Percentiles rank a stretch among this genome's conserved stretches.
Evolutionary conservation across 2,329 filamentous ascomycete genomes (phyloP).

Genomic region (Aspergillus quadricinctus): DNA sequence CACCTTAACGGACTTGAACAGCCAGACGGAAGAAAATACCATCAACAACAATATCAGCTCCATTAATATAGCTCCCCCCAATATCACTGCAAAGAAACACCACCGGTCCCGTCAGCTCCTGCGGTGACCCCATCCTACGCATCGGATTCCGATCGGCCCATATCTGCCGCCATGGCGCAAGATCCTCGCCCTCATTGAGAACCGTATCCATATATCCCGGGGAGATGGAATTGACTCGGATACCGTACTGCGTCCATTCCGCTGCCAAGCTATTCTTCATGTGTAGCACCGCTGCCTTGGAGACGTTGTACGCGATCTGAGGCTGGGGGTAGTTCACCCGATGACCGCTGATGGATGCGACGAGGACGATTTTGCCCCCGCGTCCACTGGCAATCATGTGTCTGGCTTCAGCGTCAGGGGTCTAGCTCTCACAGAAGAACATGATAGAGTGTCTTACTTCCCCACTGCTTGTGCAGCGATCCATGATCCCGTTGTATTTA

Average conservation of each 20-base stretch:
- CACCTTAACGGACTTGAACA: neutral
- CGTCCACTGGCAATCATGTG: constrained; percentile 50
- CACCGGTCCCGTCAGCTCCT: constrained; percentile 60
- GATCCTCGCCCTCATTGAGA: constrained; percentile 60
- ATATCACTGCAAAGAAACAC: constrained; percentile 56
- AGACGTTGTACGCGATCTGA: constrained; percentile 66
- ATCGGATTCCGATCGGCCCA: constrained; percentile 60
- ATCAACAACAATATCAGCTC: constrained; percentile 62
- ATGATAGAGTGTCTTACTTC: constrained; percentile 24
- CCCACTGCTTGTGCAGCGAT: constrained; percentile 63
- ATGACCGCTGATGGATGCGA: constrained; percentile 64
- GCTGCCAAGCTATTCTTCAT: constrained; percentile 63
- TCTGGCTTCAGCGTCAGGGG: constrained; percentile 15
- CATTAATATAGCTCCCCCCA: constrained; percentile 65
- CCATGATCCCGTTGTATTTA: constrained; percentile 68
- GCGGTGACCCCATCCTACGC: constrained; percentile 60
- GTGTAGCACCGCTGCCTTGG: constrained; percentile 62
- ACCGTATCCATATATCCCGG: constrained; percentile 76
- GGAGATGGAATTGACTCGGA: constrained; percentile 64
- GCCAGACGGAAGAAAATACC: constrained; percentile 30
- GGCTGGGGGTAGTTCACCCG: constrained; percentile 68
- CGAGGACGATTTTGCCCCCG: constrained; percentile 61
- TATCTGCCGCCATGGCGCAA: constrained; percentile 49
- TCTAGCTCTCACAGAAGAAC: neutral
- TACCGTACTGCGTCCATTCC: constrained; percentile 68